Conservation (phyloP, 2,329 filamentous ascomycete species). For the Cucurbitaria berberidis region DNA sequence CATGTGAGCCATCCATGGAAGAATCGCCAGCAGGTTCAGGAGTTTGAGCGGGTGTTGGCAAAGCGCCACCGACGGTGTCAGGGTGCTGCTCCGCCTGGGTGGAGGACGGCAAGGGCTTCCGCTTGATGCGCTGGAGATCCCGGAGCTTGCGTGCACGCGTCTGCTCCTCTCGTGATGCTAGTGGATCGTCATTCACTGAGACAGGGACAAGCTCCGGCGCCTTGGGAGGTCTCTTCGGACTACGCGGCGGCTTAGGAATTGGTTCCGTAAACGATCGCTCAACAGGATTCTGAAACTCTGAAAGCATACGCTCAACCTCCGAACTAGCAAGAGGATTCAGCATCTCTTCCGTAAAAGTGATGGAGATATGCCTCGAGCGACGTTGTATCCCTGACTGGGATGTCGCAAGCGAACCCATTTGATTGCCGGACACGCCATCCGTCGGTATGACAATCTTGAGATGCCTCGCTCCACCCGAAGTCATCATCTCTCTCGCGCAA, state of each 20-base stretch:
- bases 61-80: constrained; percentile 12
- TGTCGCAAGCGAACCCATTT: constrained; percentile 7
- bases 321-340: constrained; percentile 31
- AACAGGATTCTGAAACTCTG: constrained; percentile 10
- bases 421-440: constrained; percentile 14
- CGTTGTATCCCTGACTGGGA: constrained; percentile 8
- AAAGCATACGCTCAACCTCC: constrained; percentile 24
- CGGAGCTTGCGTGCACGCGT: constrained; percentile 32
- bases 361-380: constrained; percentile 21
- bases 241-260: constrained; percentile 16
- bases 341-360: constrained; percentile 38
- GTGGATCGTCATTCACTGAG: constrained; percentile 30
- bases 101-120: constrained; percentile 19
- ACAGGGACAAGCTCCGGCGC: constrained; percentile 17
- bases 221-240: constrained; percentile 21
- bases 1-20: constrained; percentile 5
- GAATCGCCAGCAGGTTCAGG: constrained; percentile 16
- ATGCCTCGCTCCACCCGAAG: constrained; percentile 36
- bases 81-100: constrained; percentile 9
- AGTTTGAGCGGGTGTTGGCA: constrained; percentile 22
- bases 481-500: constrained; percentile 38
- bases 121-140: constrained; percentile 33
- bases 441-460: constrained; percentile 37
- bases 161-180: constrained; percentile 29
- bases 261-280: constrained; percentile 22